phyloP scores from a whole-genome alignment of 257 asterid species.

The Scutellaria baicalensis region DNA sequence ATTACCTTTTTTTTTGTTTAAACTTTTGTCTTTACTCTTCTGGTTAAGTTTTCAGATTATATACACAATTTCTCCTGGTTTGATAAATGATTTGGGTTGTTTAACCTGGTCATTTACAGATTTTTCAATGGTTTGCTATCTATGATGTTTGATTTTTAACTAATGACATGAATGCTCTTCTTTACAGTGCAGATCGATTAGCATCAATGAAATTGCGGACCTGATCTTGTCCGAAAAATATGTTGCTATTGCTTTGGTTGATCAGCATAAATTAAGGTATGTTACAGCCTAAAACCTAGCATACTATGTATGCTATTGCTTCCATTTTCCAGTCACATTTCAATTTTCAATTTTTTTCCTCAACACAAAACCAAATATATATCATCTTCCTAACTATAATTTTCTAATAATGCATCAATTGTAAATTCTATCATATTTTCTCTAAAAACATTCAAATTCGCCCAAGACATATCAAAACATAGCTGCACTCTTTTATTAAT shows the following conservation, averaged over 20 bases:
- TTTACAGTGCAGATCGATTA: conserved; percentile 87
- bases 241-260: conserved; percentile 78
- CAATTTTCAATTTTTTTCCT: neutral
- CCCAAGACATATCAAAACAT: neutral
- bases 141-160: neutral
- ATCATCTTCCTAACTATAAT: neutral
- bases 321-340: neutral
- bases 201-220: conserved; percentile 52
- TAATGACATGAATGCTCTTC: conserved; percentile 23
- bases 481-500: neutral
- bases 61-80: neutral
- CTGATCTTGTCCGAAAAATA: conserved; percentile 65
- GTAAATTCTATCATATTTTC: neutral
- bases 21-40: neutral
- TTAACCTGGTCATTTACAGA: neutral
- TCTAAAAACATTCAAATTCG: neutral
- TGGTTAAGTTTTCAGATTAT: neutral
- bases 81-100: conserved; percentile 1
- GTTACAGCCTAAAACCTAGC: neutral
- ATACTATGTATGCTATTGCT: neutral
- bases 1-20: neutral
- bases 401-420: neutral
- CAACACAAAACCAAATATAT: neutral
- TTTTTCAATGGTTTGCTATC: neutral
- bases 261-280: conserved; percentile 77